Conservation (phyloP, 495 filamentous ascomycete genomes). For the Darksidea phi region DNA sequence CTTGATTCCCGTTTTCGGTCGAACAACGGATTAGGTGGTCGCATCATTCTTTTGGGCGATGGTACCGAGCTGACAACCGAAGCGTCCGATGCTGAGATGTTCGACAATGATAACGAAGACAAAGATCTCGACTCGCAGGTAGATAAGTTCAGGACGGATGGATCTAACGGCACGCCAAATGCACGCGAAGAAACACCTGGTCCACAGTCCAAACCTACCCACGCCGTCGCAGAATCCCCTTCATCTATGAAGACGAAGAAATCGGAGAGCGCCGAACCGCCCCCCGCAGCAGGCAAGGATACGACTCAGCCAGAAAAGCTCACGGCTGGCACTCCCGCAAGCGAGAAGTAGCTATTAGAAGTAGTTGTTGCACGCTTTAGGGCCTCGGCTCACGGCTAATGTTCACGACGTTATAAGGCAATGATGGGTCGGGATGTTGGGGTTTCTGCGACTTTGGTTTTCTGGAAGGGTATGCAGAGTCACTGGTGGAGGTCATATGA, state of each 20-base stretch:
- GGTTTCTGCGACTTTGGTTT: slow-evolving; percentile 5
- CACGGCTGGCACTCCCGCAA: slow-evolving; percentile 8
- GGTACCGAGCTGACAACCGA: slow-evolving; percentile 86
- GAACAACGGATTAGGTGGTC: slow-evolving; percentile 64
- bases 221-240: slow-evolving; percentile 45
- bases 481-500: slow-evolving; percentile 7
- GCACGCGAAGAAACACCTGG: slow-evolving; percentile 61
- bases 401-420: neutral
- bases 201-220: slow-evolving; percentile 37
- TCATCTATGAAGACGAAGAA: slow-evolving; percentile 49
- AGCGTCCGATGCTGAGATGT: slow-evolving; percentile 85
- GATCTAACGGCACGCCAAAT: slow-evolving; percentile 32
- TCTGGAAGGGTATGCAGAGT: slow-evolving; percentile 2
- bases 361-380: neutral
- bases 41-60: slow-evolving; percentile 92
- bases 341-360: slow-evolving; percentile 19
- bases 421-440: neutral
- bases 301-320: slow-evolving; percentile 38
- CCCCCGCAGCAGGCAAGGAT: neutral
- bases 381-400: neutral
- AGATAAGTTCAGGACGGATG: slow-evolving; percentile 42
- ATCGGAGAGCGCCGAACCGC: slow-evolving; percentile 21
- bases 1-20: slow-evolving; percentile 61
- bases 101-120: slow-evolving; percentile 84
- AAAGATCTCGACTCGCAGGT: slow-evolving; percentile 66